A percentile compares a stretch with the other conserved stretches of the same genome.
phyloP scores from a whole-genome alignment of 176 grass and related monocot genomes.

The Phragmites australis region DNA sequence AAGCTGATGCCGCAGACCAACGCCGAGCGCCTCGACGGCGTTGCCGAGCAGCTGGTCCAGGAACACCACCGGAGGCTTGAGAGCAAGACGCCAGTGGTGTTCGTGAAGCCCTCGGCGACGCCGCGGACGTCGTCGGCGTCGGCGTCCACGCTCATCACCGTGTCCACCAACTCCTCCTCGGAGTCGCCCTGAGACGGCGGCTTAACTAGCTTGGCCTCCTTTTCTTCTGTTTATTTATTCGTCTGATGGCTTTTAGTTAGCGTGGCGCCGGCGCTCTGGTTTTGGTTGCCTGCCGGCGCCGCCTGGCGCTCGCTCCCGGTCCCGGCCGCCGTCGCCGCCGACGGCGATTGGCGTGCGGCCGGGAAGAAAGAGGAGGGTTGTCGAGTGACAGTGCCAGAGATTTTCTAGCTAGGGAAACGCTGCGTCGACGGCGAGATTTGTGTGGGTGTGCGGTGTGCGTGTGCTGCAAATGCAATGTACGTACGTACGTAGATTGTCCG shows the following conservation, averaged over 20 bases:
- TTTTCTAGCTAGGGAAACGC: constrained; percentile 30
- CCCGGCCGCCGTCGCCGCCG: background rate
- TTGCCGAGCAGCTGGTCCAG: constrained; percentile 56
- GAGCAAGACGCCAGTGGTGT: constrained; percentile 56
- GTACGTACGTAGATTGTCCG: constrained; percentile 26
- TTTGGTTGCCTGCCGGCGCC: constrained; percentile 66
- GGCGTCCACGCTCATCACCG: constrained; percentile 66
- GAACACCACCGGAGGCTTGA: constrained; percentile 59
- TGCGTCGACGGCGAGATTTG: background rate
- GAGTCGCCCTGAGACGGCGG: constrained; percentile 54
- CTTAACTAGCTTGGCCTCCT: constrained; percentile 28
- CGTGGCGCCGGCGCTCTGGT: constrained; percentile 42
- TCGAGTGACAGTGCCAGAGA: constrained; percentile 6
- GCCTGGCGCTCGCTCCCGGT: constrained; percentile 40
- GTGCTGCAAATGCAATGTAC: constrained; percentile 30
- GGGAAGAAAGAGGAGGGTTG: constrained; percentile 49
- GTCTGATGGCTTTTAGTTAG: constrained; percentile 31
- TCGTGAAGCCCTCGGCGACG: constrained; percentile 56
- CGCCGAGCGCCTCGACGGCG: constrained; percentile 61
- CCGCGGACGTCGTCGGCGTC: constrained; percentile 68
- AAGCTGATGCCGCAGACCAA: constrained; percentile 74
- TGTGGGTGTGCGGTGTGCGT: constrained; percentile 11
- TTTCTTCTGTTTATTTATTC: background rate
- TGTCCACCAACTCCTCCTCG: constrained; percentile 57
- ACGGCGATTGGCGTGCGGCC: background rate